These are phyloP conservation scores for Falciphora oryzae DNA, from an alignment of 2,329 filamentous ascomycete species.

Conservation along the genomic window DNA sequence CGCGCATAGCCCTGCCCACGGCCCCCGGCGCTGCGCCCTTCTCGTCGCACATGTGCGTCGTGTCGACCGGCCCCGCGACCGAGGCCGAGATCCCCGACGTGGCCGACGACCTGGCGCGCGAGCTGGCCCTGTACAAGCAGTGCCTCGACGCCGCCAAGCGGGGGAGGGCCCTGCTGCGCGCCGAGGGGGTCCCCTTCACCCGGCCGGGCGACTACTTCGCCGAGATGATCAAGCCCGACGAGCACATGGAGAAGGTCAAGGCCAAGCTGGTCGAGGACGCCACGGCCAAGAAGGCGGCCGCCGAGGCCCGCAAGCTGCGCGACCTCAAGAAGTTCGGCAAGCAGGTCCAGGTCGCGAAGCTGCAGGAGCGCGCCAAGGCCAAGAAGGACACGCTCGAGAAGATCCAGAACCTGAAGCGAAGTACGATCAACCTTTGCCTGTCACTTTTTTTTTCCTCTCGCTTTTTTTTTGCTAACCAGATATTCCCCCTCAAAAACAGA, in stretches of 20 bases:
- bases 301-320: slow-evolving; percentile 84
- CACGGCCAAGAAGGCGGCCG: slow-evolving; percentile 82
- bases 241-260: slow-evolving; percentile 97
- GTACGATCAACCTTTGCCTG: slow-evolving; percentile 47
- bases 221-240: slow-evolving; percentile 98
- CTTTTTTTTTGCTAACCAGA: slow-evolving; percentile 8
- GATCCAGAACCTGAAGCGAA: slow-evolving; percentile 91
- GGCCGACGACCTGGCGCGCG: slow-evolving; percentile 85
- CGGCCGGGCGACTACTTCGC: slow-evolving; percentile 94
- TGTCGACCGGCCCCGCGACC: slow-evolving; percentile 52
- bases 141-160: slow-evolving; percentile 71
- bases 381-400: slow-evolving; percentile 93
- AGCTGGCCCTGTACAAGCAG: slow-evolving; percentile 90
- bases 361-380: slow-evolving; percentile 88
- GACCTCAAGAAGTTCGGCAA: slow-evolving; percentile 99
- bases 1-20: slow-evolving; percentile 69
- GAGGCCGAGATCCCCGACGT: slow-evolving; percentile 67
- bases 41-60: slow-evolving; percentile 73
- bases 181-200: slow-evolving; percentile 80
- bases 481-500: slow-evolving; percentile 47
- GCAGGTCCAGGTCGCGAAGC: slow-evolving; percentile 91
- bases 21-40: slow-evolving; percentile 65
- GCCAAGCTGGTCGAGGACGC: slow-evolving; percentile 89
- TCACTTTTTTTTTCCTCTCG: slow-evolving; percentile 3
- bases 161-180: slow-evolving; percentile 68